These are phyloP conservation scores for Dendrobium catenatum DNA, from an alignment of 106 monocot genomes.

Conservation along the genomic window DNA sequence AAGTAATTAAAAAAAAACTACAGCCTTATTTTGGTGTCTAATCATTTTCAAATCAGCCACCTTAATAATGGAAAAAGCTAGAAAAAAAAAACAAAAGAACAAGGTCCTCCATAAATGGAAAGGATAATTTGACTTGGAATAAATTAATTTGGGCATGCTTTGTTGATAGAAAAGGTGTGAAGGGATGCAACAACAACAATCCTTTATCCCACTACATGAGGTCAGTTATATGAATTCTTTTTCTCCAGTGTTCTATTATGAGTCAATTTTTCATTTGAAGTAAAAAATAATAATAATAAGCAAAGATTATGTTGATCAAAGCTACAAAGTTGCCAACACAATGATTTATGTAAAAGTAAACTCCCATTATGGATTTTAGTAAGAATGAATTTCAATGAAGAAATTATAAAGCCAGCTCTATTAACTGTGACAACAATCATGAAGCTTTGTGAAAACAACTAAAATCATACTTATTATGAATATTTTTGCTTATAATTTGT, in stretches of 20 bases:
- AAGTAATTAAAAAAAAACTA: neutral
- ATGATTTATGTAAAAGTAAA: neutral
- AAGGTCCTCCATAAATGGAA: neutral
- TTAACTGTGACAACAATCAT: neutral
- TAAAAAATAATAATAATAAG: neutral
- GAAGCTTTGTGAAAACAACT: neutral
- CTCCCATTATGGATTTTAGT: neutral
- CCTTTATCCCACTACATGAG: too few species aligned
- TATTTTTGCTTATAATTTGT: neutral
- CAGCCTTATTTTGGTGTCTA: neutral
- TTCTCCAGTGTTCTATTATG: too few species aligned
- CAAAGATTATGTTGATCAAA: neutral
- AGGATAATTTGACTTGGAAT: neutral
- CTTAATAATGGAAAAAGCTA: neutral
- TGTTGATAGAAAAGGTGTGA: neutral
- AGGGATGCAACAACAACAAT: neutral
- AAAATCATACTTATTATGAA: neutral
- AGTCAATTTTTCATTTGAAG: neutral
- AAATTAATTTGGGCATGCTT: neutral
- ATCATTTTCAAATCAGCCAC: neutral
- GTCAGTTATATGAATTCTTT: too few species aligned
- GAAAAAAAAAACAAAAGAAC: neutral
- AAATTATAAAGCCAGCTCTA: neutral
- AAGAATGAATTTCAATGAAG: neutral
- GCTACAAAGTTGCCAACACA: neutral